Evolutionary conservation across 768 basidiomycete species (phyloP), one percentile per base, ranked within the genome.

Genomic region (Boletellus emodensis): DNA sequence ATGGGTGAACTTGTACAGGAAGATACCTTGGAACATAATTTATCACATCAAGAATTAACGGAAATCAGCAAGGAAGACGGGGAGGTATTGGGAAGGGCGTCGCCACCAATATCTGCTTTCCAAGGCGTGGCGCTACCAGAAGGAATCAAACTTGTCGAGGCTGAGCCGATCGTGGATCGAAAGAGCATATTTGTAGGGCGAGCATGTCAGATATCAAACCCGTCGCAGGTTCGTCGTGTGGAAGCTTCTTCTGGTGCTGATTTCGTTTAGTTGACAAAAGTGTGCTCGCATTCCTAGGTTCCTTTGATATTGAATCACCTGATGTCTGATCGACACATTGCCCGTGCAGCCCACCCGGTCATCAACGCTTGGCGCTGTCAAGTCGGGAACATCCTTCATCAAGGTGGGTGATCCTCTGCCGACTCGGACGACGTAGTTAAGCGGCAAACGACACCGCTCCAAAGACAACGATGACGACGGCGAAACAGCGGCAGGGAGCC

Each of bases 381-480:
- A 61, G 76, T 82, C 4, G 81, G 82, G 38, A 75, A 67, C 40
- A 66, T 87, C 1, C 70, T 89, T 45, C 85, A 91, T 65, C 87
- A 90, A 78, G 89, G 88, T 85, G 57, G 28, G 70, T 53, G 38
- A 43, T 22, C 17, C 14, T 20, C 10, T 45, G 17, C n/a, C 11
- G 26, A 44, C 15, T 26, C 35, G 28, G 18, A 22, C 30, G 22
- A 15, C 8, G n/a, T 36, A 28, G 14, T 46, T 52, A 18, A 63
- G 47, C 43, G 3, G 14, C 18, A 26, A 35, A 36, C 32, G 40
- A 36, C 3, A 22, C 10, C 11, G 13, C 10, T 26, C 56, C 37
- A 38, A 56, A 92, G 94, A 97, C 61, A 94, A 96, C 51, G 91
- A 94, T 49, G 94, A 98, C 52, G 90, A 97, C 51, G 91, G 94